These are phyloP conservation scores for Coleophoma crateriformis DNA, from an alignment of 2,329 filamentous ascomycete genomes.

Conservation along the genomic window DNA sequence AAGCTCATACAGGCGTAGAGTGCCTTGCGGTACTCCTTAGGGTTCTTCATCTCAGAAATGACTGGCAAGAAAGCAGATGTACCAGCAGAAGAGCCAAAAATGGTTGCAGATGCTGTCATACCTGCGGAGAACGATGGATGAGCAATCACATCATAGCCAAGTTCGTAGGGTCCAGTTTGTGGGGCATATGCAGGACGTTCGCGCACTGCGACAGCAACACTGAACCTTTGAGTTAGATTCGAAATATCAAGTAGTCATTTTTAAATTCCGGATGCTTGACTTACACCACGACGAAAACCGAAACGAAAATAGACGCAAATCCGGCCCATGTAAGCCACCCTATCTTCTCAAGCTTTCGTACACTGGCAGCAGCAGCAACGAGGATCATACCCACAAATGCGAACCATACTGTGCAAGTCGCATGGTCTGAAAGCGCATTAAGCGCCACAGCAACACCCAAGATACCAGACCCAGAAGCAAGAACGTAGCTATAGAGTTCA, in stretches of 20 bases:
- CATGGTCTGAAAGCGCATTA: conserved; percentile 53
- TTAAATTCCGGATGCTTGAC: background rate
- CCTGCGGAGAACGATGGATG: conserved; percentile 52
- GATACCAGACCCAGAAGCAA: conserved; percentile 51
- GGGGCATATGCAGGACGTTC: conserved; percentile 57
- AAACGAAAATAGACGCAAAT: conserved; percentile 50
- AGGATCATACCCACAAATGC: conserved; percentile 44
- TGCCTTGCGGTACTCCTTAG: conserved; percentile 54
- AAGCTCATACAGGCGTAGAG: conserved; percentile 54
- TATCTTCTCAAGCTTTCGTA: conserved; percentile 55
- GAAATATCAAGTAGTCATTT: too few species aligned
- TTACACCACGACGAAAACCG: conserved; percentile 42
- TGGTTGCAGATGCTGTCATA: conserved; percentile 51
- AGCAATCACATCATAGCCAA: conserved; percentile 51
- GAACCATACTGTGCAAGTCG: conserved; percentile 53
- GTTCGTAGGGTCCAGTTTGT: conserved; percentile 49
- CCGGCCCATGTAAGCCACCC: conserved; percentile 58
- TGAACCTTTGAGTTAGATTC: background rate
- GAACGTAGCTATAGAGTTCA: conserved; percentile 33
- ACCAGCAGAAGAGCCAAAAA: conserved; percentile 54
- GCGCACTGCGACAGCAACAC: conserved; percentile 47
- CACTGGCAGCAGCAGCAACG: conserved; percentile 42
- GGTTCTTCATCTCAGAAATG: conserved; percentile 59
- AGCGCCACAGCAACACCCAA: conserved; percentile 52
- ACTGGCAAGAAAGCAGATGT: conserved; percentile 58